phyloP scores from a whole-genome alignment of 257 asterid genomes.

The Scutellaria barbata region DNA sequence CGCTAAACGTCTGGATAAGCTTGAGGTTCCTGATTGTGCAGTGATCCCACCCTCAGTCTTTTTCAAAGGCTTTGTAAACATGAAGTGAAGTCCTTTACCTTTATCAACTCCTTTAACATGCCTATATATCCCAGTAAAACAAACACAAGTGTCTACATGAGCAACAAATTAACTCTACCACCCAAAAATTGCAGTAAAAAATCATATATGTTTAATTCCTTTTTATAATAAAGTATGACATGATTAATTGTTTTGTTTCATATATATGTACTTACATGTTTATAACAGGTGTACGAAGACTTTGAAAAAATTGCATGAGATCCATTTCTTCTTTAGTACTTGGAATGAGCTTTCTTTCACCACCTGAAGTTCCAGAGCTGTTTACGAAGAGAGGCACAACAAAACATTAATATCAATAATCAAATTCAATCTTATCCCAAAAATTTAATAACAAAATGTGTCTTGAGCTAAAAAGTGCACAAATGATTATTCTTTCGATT shows the following conservation, averaged over 20 bases:
- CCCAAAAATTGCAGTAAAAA: too few species aligned
- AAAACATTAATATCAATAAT: too few species aligned
- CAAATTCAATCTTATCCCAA: too few species aligned
- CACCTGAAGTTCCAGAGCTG: not conserved
- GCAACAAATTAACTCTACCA: too few species aligned
- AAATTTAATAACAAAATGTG: too few species aligned
- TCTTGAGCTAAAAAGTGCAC: too few species aligned
- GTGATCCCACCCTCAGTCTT: conserved; percentile 34
- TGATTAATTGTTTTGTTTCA: not conserved
- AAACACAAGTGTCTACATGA: too few species aligned
- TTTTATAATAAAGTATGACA: not conserved
- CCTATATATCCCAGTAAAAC: conserved; percentile 19
- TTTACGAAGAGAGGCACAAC: not conserved
- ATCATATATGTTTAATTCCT: too few species aligned
- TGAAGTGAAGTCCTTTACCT: conserved; percentile 42
- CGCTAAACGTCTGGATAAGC: conserved; percentile 27
- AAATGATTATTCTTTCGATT: too few species aligned
- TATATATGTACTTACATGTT: not conserved
- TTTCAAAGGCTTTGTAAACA: conserved; percentile 33
- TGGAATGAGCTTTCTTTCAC: not conserved
- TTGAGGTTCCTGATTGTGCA: conserved; percentile 26
- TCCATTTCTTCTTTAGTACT: not conserved
- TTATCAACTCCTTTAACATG: conserved; percentile 36
- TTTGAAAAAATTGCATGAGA: not conserved
- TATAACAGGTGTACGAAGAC: not conserved